A percentile compares a stretch with the other conserved stretches of the same genome.
Evolutionary conservation across 495 filamentous ascomycete species (phyloP).

Genomic region (Penicillium odoratum): DNA sequence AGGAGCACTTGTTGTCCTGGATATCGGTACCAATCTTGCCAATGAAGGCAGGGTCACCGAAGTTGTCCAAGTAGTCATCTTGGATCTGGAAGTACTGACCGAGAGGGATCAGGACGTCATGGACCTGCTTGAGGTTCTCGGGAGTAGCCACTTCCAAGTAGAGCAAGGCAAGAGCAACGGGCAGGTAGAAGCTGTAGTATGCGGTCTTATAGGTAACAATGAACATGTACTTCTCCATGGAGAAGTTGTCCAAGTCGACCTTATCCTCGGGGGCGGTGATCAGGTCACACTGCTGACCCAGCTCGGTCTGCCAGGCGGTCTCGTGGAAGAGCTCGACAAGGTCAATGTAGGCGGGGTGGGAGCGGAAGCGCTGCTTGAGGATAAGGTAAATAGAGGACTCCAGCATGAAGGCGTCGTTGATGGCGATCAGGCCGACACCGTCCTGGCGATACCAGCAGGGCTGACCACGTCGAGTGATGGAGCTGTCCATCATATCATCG

Average conservation of each 20-base stretch:
- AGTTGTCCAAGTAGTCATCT: conserved; percentile 98
- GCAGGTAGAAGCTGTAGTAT: conserved; percentile 98
- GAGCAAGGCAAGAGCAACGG: conserved; percentile 86
- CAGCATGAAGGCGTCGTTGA: conserved; percentile 98
- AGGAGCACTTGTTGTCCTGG: conserved; percentile 98
- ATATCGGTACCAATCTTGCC: conserved; percentile 99
- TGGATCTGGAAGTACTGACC: conserved; percentile 99
- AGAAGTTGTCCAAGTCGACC: conserved; percentile 86
- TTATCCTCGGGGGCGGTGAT: conserved; percentile 94
- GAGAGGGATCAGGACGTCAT: conserved; percentile 94
- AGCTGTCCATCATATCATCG: conserved; percentile 97
- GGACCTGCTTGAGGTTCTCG: conserved; percentile 79
- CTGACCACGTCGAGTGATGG: conserved; percentile 86
- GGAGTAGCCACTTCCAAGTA: conserved; percentile 78
- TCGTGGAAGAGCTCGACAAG: conserved; percentile 96
- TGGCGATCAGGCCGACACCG: conserved; percentile 87
- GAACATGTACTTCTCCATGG: conserved; percentile 91
- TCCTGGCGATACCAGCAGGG: conserved; percentile 94
- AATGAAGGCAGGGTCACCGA: conserved; percentile 89
- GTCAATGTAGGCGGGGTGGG: conserved; percentile 82
- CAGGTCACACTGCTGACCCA: conserved; percentile 91
- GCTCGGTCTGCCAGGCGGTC: conserved; percentile 85
- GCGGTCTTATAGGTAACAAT: conserved; percentile 99
- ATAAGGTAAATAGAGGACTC: conserved; percentile 87
- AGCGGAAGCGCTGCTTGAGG: conserved; percentile 88